Base-by-base conservation (phyloP, 768 basidiomycete species). In the Gloeophyllum trabeum region DNA sequence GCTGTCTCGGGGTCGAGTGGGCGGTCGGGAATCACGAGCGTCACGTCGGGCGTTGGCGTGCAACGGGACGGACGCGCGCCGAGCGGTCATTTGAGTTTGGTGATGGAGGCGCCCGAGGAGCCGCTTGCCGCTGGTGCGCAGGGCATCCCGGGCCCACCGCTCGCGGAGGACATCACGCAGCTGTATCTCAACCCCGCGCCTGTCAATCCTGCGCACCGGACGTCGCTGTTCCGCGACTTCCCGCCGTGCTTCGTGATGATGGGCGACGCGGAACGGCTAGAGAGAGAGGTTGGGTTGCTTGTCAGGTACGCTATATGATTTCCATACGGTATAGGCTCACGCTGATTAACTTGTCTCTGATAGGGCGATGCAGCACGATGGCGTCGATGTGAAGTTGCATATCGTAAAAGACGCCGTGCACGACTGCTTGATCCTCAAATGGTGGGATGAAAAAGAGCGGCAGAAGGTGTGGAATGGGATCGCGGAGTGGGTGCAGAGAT, bases 221-320 rank as follows among this genome's bases (percentile, higher is more conserved):
- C 51, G 48, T 53, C 46, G 39, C 52, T 75, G 14, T 73, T 75
- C 50, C 61, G 56, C 20, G 61, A 57, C 23, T 75, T 74, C 44
- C 69, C 73, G 24, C 58, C 54, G 35, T 56, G 66, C 19, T 55
- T 71, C 35, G 57, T 74, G 39, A 62, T 71, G 18, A 61, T 67
- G 24, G 73, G 73, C 3, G 69, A 71, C 46, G 71, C 70, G 28
- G 73, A 75, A 58, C 58, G 72, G 44, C 56, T 73, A 21, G 70
- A 70, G 48, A 55, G 62, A 23, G 72, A 75, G 52, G 67, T 73
- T 18, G 54, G 56, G 40, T 63, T 61, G 46, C 55, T 73, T 35
- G 57, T 61, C 24, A 47, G 54, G 28, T 37, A 13, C 7, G 10
- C 28, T 16, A 30, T 30, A 16, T 7, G 28, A 30, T 16, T 7